phyloP scores from a whole-genome alignment of 352 stramenopile species.

The Thraustotheca clavata region DNA sequence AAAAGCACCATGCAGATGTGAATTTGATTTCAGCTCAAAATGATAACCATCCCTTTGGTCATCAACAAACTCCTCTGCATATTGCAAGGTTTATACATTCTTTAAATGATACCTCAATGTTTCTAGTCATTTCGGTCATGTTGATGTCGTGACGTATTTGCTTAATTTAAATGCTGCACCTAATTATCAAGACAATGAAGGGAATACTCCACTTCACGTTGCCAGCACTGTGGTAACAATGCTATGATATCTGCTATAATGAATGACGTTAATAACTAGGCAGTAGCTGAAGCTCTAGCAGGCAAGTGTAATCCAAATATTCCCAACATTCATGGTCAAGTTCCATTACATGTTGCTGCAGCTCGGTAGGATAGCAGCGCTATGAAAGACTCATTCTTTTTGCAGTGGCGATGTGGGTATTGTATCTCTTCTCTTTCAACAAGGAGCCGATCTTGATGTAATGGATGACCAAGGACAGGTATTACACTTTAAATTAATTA shows the following conservation, averaged over 20 bases:
- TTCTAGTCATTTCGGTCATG: conserved; percentile 51
- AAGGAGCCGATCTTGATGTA: conserved; percentile 59
- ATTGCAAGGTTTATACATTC: conserved; percentile 29
- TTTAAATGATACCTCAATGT: not conserved
- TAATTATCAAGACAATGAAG: conserved; percentile 70
- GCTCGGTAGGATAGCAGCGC: conserved; percentile 8
- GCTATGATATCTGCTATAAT: not conserved
- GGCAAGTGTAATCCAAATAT: conserved; percentile 77
- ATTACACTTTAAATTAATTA: not conserved
- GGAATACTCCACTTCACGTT: conserved; percentile 70
- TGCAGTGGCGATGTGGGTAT: conserved; percentile 59
- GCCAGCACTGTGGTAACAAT: conserved; percentile 42
- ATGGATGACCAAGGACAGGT: conserved; percentile 73
- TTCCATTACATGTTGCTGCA: conserved; percentile 63
- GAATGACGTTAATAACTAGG: conserved; percentile 1
- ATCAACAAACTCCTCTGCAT: conserved; percentile 63
- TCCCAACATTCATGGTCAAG: conserved; percentile 60
- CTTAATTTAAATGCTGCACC: conserved; percentile 54
- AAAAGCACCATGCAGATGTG: conserved; percentile 44
- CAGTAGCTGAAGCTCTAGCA: conserved; percentile 45
- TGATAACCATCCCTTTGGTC: conserved; percentile 67
- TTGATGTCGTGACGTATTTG: conserved; percentile 47
- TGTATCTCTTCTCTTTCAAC: conserved; percentile 59
- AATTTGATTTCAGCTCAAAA: conserved; percentile 72
- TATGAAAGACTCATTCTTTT: not conserved